Evolutionary conservation across 192 early-diverging fungal genomes (phyloP), one percentile per base, ranked within the genome.

Genomic region (Coemansia sp.): DNA sequence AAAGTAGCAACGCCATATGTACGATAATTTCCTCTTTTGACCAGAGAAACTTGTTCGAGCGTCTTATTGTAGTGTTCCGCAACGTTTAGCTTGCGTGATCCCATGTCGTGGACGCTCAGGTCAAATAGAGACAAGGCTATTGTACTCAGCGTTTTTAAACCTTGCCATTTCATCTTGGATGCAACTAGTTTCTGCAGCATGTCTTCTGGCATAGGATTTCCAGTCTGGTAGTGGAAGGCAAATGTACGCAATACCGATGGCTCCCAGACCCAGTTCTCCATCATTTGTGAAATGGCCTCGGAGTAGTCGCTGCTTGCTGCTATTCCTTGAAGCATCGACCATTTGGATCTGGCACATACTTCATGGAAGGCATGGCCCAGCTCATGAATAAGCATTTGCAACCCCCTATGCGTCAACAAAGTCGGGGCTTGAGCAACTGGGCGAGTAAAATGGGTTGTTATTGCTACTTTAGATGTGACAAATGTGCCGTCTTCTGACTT

Each of bases 281-380:
- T 71, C 86, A 91, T 87, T 76, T 90, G 87, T 30, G 83, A 84
- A 12, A 88, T 88, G 10, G 84, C 83, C 69, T 91, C 88, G 15
- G 88, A 80, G 69, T 89, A 91, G 62, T 91, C 88, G 40, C 83
- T 31, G 83, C 66, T 20, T 5, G 11, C 18, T 4, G 66, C 62
- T 9, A 84, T 86, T 34, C 87, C 87, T 32, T 87, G 83, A 43
- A 90, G 87, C 1, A 81, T 62, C 5, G 77, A 72, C 26, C 71
- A 84, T 56, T 82, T 85, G 11, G 87, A 86, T 37, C 78, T 62
- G 30, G 82, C 80, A 63, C 85, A 88, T 7, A 90, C 31, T 15
- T 69, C 66, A 64, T 70, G 69, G 43, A 80, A 80, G 9, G 70
- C 69, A 54, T 83, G 80, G 14, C 86, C 89, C 64, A 91, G 76